phyloP scores from a whole-genome alignment of 2,329 filamentous ascomycete species.

The Neoscytalidium dimidiatum region DNA sequence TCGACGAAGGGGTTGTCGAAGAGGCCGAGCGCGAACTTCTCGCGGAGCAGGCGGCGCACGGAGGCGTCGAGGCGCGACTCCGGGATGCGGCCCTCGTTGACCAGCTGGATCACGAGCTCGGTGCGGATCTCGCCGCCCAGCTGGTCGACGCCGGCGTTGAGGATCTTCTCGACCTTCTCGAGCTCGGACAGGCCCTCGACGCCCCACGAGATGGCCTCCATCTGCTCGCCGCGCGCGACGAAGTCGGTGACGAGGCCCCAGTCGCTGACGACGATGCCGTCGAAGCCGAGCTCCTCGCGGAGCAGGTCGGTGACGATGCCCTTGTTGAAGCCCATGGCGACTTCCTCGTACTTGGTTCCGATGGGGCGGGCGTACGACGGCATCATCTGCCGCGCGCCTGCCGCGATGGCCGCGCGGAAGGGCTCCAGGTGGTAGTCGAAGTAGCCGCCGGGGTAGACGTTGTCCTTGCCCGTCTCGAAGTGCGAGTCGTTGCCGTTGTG shows the following conservation, averaged over 20 bases:
- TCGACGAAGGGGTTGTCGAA: constrained; percentile 57
- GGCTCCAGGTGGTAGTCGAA: constrained; percentile 54
- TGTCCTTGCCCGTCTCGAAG: constrained; percentile 55
- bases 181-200: constrained; percentile 48
- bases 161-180: constrained; percentile 45
- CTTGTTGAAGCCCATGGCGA: constrained; percentile 56
- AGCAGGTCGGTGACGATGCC: constrained; percentile 53
- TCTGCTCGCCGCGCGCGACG: constrained; percentile 44
- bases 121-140: constrained; percentile 53
- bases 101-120: constrained; percentile 53
- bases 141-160: constrained; percentile 56
- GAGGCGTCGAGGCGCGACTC: constrained; percentile 51
- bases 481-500: constrained; percentile 56
- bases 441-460: constrained; percentile 54
- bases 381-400: constrained; percentile 55
- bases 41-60: constrained; percentile 48
- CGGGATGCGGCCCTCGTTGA: constrained; percentile 42
- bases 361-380: constrained; percentile 54
- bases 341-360: constrained; percentile 48
- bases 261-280: constrained; percentile 55
- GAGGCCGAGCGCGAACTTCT: constrained; percentile 55
- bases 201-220: constrained; percentile 55
- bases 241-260: constrained; percentile 56
- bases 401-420: constrained; percentile 53
- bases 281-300: constrained; percentile 50